phyloP scores from a whole-genome alignment of 495 filamentous ascomycete species.

The Tuber umbilicatum region DNA sequence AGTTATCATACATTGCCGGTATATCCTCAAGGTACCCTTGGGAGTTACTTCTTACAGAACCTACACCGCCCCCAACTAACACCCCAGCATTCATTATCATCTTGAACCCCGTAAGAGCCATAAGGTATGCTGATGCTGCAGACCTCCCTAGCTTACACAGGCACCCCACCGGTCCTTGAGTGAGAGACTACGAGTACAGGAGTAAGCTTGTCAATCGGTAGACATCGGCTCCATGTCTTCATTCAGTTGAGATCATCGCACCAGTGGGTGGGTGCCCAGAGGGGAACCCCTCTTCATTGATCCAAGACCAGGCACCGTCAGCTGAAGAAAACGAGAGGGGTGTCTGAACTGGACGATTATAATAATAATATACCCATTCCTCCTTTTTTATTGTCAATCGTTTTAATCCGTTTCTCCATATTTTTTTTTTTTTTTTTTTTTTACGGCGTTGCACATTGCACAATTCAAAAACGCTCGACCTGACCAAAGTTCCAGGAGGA shows the following conservation, averaged over 20 bases:
- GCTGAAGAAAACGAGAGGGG: not conserved
- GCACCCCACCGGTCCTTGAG: not conserved
- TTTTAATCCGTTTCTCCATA: not conserved
- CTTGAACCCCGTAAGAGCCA: not conserved
- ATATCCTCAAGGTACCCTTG: not conserved
- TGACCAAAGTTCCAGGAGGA: not conserved
- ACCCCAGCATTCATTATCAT: not conserved
- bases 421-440: not conserved
- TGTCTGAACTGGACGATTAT: not conserved
- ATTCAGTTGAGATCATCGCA: not conserved
- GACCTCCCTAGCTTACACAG: not conserved
- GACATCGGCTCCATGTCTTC: not conserved
- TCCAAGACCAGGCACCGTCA: constrained; percentile 4
- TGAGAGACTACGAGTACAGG: not conserved
- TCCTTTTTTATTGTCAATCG: not conserved
- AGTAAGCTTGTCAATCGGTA: not conserved
- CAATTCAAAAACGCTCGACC: not conserved
- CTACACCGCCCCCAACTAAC: constrained; percentile 1
- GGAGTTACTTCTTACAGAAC: not conserved
- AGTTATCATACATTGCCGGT: not conserved
- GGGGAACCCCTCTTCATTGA: not conserved
- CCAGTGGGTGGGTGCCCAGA: not conserved
- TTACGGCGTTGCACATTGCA: not conserved
- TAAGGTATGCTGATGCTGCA: not conserved
- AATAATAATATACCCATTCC: not conserved